Base-by-base conservation (phyloP, 192 early-diverging fungal species). In the Radiomyces spectabilis region DNA sequence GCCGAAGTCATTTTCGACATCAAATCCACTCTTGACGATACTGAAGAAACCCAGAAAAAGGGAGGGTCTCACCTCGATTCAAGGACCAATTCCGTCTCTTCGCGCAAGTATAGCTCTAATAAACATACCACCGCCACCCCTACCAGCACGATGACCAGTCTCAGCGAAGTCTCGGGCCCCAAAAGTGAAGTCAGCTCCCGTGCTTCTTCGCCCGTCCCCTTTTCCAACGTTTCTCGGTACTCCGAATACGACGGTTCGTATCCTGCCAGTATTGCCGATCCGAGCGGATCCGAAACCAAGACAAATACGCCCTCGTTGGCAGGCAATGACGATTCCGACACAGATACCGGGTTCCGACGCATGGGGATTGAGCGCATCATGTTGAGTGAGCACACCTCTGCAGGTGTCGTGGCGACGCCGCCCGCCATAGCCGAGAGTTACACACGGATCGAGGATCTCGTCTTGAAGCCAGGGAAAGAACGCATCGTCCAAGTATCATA, bases 391-490 rank as follows among this genome's bases (percentile, higher is more conserved):
- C n/a, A n/a, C n/a, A n/a, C n/a, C n/a, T n/a, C n/a, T n/a, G n/a
- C n/a, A n/a, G n/a, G n/a, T n/a, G n/a, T n/a, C n/a, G n/a, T n/a
- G n/a, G n/a, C n/a, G n/a, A n/a, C n/a, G n/a, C n/a, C n/a, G n/a
- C n/a, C n/a, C n/a, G n/a, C n/a, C n/a, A n/a, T n/a, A 27, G 37
- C 44, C 13, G 64, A 66, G 25, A 66, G 51, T 29, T 66, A 51
- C 51, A 78, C 84, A 1, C 71, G 86, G 21, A 92, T 92, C 44
- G 94, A 98, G 61, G 96, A 98, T 59, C 60, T 98, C 21, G 54
- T 82, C 15, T 59, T 98, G 33, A 84, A 84, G 40, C 85, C 94
- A 7, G 93, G 94, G 5, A 78, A 80, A 21, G 91, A 94, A 58
- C 77, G 89, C 29, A 80, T 77, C 0, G 81, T 97, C 21, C 80